Evolutionary conservation across 805 yeast genomes (phyloP).

Genomic region (Kregervanrija fluxuum): DNA sequence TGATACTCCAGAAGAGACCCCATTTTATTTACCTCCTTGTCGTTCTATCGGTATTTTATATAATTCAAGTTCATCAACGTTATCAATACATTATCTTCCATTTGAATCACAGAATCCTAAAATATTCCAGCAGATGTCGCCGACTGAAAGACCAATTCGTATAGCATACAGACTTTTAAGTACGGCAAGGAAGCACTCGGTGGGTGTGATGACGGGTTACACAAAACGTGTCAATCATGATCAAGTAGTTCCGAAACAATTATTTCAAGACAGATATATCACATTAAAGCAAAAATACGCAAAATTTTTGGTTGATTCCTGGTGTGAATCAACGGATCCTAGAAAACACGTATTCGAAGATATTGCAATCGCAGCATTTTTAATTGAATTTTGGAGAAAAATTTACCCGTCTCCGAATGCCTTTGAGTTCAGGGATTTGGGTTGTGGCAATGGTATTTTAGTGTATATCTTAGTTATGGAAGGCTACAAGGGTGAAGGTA

Average conservation of each 20-base stretch:
- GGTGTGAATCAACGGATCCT: constrained; percentile 96
- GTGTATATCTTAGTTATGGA: constrained; percentile 70
- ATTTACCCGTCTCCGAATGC: constrained; percentile 32
- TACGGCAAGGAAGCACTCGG: constrained; percentile 78
- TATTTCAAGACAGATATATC: constrained; percentile 78
- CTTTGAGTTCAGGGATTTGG: constrained; percentile 79
- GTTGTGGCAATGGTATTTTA: constrained; percentile 90
- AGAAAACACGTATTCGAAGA: constrained; percentile 95
- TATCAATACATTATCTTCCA: constrained; percentile 75
- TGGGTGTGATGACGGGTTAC: constrained; percentile 78
- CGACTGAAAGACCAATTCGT: constrained; percentile 60
- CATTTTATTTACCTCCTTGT: constrained; percentile 87
- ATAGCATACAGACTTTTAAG: constrained; percentile 74
- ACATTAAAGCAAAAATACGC: constrained; percentile 78
- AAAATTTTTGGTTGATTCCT: constrained; percentile 59
- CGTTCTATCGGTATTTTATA: constrained; percentile 67
- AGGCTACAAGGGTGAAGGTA: constrained; percentile 77
- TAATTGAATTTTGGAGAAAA: constrained; percentile 76
- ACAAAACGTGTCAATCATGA: constrained; percentile 87
- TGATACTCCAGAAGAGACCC: constrained; percentile 48
- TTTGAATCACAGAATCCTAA: constrained; percentile 31
- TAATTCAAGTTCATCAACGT: constrained; percentile 26
- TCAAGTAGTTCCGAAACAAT: constrained; percentile 69
- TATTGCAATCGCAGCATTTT: constrained; percentile 88
- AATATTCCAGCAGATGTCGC: constrained; percentile 28